These are phyloP conservation scores for Colletotrichum filicis DNA, from an alignment of 2,329 filamentous ascomycete genomes.

Conservation along the genomic window DNA sequence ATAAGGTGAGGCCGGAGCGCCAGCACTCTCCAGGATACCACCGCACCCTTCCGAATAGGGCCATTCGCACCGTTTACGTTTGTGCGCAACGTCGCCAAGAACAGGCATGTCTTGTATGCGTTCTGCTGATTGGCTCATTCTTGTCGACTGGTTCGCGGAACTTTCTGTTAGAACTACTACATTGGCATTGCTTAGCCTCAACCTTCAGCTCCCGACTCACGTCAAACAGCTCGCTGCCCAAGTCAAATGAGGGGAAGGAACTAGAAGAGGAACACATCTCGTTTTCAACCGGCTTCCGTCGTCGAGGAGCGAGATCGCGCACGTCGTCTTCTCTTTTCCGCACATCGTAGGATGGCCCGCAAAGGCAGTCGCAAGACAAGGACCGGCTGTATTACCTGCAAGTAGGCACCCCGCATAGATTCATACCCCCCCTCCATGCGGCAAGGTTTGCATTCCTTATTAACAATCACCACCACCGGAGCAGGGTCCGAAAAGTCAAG, in stretches of 20 bases:
- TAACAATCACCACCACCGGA: not conserved
- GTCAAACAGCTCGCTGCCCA: not conserved
- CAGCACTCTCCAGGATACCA: not conserved
- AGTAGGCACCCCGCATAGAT: slow-evolving; percentile 48
- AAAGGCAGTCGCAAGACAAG: slow-evolving; percentile 57
- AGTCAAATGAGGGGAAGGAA: not conserved
- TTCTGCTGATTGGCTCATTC: not conserved
- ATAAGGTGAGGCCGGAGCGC: not conserved
- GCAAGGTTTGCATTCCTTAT: no score
- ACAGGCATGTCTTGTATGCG: not conserved
- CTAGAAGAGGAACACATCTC: not conserved
- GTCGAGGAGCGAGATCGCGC: not conserved
- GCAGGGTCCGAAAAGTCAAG: slow-evolving; percentile 64
- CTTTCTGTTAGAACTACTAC: not conserved
- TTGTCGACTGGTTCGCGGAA: not conserved
- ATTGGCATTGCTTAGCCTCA: not conserved
- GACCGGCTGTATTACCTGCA: slow-evolving; percentile 65
- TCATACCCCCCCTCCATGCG: no score
- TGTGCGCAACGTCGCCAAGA: not conserved
- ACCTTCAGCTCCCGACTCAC: not conserved
- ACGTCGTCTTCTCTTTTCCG: not conserved
- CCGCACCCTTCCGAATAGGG: not conserved
- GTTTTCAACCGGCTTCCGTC: not conserved
- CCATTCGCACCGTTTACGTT: no score
- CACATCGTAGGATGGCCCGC: slow-evolving; percentile 31